Evolutionary conservation across 2,329 filamentous ascomycete species (phyloP).

Genomic region (Lasiodiplodia hormozganensis): DNA sequence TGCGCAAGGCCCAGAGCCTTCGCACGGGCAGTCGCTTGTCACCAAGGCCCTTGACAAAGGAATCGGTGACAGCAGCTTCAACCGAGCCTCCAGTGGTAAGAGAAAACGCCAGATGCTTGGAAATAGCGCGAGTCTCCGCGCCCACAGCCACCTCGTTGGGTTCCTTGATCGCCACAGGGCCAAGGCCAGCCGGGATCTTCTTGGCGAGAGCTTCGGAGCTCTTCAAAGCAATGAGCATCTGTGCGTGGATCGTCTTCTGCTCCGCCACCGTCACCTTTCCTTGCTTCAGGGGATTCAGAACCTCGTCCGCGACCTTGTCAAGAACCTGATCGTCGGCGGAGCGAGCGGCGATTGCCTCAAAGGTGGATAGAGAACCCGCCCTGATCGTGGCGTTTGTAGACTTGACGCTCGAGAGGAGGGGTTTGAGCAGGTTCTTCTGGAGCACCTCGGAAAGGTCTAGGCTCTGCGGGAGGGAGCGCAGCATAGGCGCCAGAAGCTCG

Average conservation of each 20-base stretch:
- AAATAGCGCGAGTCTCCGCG: slow-evolving; percentile 76
- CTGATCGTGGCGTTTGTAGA: slow-evolving; percentile 84
- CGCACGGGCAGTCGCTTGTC: slow-evolving; percentile 84
- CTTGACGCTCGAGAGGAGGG: slow-evolving; percentile 87
- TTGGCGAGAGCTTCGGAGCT: slow-evolving; percentile 67
- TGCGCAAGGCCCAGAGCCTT: slow-evolving; percentile 79
- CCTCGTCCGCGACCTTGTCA: slow-evolving; percentile 75
- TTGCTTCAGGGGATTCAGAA: slow-evolving; percentile 78
- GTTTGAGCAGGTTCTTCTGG: slow-evolving; percentile 77
- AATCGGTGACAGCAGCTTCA: slow-evolving; percentile 71
- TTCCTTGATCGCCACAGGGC: slow-evolving; percentile 78
- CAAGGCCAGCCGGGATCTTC: slow-evolving; percentile 71
- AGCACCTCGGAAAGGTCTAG: slow-evolving; percentile 82
- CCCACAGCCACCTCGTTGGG: slow-evolving; percentile 83
- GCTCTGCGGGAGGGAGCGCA: slow-evolving; percentile 70
- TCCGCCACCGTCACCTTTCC: slow-evolving; percentile 86
- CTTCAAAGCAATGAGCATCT: slow-evolving; percentile 74
- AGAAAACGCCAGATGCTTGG: slow-evolving; percentile 68
- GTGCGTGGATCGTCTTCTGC: slow-evolving; percentile 81
- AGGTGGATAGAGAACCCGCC: slow-evolving; percentile 75
- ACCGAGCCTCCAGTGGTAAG: slow-evolving; percentile 67
- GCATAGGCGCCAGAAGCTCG: slow-evolving; percentile 76
- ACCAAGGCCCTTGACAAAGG: slow-evolving; percentile 78
- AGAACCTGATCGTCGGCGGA: slow-evolving; percentile 66
- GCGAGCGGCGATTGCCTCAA: slow-evolving; percentile 70